These are phyloP conservation scores for Pythium brachiatum DNA, from an alignment of 352 stramenopile species.

Conservation along the genomic window DNA sequence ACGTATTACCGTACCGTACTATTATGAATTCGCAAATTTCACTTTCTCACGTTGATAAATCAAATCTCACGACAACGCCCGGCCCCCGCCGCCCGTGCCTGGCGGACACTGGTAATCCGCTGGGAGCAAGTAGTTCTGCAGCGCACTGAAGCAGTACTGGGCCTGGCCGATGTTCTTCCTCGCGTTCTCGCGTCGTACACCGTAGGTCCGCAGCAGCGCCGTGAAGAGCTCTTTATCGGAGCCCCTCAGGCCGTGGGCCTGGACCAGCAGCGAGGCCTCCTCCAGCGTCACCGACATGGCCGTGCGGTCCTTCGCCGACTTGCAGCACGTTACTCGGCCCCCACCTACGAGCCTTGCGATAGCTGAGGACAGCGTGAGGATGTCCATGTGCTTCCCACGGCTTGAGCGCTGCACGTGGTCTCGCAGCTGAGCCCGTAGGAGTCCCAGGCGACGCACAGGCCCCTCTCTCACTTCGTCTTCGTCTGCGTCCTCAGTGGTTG, in stretches of 20 bases:
- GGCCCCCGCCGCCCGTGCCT: constrained; percentile 71
- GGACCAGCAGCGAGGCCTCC: constrained; percentile 67
- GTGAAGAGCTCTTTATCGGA: constrained; percentile 60
- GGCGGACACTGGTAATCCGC: constrained; percentile 76
- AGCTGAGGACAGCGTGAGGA: constrained; percentile 71
- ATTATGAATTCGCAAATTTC: no score
- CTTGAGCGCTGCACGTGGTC: constrained; percentile 31
- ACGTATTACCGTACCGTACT: no score
- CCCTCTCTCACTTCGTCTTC: constrained; percentile 15
- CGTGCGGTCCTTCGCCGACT: constrained; percentile 96
- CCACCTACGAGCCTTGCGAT: constrained; percentile 81
- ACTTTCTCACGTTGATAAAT: constrained; percentile 5
- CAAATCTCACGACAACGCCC: constrained; percentile 45
- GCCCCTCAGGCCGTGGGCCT: constrained; percentile 46
- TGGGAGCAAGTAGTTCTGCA: constrained; percentile 84
- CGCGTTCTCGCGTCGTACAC: constrained; percentile 79
- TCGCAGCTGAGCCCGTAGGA: constrained; percentile 15
- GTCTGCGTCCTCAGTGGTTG: constrained; percentile 29
- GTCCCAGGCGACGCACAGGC: constrained; percentile 9
- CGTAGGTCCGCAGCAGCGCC: constrained; percentile 65
- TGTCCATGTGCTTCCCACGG: constrained; percentile 75
- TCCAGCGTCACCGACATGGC: constrained; percentile 97
- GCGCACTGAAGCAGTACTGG: constrained; percentile 79
- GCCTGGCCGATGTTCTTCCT: constrained; percentile 87
- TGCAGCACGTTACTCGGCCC: constrained; percentile 94